Evolutionary conservation across 2,329 filamentous ascomycete genomes (phyloP).

Genomic region (Fusarium sp.): DNA sequence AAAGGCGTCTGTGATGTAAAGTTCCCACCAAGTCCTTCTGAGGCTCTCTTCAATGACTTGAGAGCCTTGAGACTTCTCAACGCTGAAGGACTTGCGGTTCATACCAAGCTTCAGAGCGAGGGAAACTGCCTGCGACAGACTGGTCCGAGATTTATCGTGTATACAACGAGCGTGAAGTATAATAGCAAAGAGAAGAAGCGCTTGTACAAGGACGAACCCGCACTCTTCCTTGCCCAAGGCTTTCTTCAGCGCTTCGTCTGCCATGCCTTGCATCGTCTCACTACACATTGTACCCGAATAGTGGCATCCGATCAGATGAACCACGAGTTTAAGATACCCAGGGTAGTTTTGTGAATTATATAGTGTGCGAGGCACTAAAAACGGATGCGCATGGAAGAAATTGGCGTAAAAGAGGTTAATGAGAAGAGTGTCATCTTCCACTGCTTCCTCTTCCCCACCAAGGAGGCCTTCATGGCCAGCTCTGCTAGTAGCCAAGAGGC

Average conservation of each 20-base stretch:
- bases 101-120: neutral
- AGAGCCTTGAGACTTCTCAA: neutral
- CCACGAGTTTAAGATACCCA: conserved; percentile 3
- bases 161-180: neutral
- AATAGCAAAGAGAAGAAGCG: neutral
- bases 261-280: conserved; percentile 15
- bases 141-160: neutral
- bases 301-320: conserved; percentile 21
- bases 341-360: conserved; percentile 9
- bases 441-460: neutral
- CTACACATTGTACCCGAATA: conserved; percentile 16
- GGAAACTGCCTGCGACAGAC: neutral
- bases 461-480: neutral
- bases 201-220: neutral
- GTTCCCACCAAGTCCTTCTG: conserved; percentile 7
- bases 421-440: conserved; percentile 5
- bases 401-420: conserved; percentile 9
- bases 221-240: neutral
- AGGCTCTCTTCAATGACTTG: neutral
- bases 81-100: neutral
- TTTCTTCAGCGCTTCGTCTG: conserved; percentile 5
- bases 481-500: neutral
- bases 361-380: conserved; percentile 1
- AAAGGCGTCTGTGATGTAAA: neutral
- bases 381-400: conserved; percentile 7